phyloP scores from a whole-genome alignment of 1,284 basidiomycete species.

The Jaminaea rosea region DNA sequence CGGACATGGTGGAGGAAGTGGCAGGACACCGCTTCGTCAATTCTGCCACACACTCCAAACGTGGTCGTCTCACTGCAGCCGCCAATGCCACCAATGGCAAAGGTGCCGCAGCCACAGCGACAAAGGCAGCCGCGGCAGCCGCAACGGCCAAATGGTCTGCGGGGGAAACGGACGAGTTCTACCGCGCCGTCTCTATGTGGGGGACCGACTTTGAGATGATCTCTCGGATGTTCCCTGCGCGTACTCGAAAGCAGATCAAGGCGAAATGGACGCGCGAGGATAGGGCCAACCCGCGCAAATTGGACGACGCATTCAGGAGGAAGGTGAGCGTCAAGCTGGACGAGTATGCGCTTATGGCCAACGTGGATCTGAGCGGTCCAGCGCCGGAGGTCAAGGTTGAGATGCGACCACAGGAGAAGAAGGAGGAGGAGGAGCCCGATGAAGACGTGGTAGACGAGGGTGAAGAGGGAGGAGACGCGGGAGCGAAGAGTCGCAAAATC shows the following conservation, averaged over 20 bases:
- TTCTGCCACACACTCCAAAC: constrained; percentile 69
- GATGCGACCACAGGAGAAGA: constrained; percentile 5
- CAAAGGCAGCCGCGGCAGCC: too few relatives aligned
- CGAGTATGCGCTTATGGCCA: constrained; percentile 36
- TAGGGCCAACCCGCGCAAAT: constrained; percentile 57
- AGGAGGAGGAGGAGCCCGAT: not conserved
- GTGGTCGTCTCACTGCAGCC: too few relatives aligned
- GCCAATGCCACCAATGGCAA: too few relatives aligned
- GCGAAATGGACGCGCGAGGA: constrained; percentile 84
- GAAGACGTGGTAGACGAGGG: too few relatives aligned
- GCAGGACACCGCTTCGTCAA: constrained; percentile 63
- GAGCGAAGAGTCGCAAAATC: not conserved
- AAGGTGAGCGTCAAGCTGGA: constrained; percentile 35
- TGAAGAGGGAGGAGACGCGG: too few relatives aligned
- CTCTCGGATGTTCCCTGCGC: constrained; percentile 69
- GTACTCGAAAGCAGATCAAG: constrained; percentile 79
- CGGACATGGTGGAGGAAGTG: constrained; percentile 72
- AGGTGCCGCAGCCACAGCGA: too few relatives aligned
- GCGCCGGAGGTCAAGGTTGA: constrained; percentile 15
- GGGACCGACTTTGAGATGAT: constrained; percentile 88
- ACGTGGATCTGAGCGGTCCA: constrained; percentile 42
- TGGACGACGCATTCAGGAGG: constrained; percentile 36
- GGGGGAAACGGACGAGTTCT: constrained; percentile 77
- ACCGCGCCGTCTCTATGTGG: constrained; percentile 72
- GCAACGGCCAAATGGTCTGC: constrained; percentile 70